These are phyloP conservation scores for Pythium dissotocum DNA, from an alignment of 352 stramenopile species.

Conservation along the genomic window DNA sequence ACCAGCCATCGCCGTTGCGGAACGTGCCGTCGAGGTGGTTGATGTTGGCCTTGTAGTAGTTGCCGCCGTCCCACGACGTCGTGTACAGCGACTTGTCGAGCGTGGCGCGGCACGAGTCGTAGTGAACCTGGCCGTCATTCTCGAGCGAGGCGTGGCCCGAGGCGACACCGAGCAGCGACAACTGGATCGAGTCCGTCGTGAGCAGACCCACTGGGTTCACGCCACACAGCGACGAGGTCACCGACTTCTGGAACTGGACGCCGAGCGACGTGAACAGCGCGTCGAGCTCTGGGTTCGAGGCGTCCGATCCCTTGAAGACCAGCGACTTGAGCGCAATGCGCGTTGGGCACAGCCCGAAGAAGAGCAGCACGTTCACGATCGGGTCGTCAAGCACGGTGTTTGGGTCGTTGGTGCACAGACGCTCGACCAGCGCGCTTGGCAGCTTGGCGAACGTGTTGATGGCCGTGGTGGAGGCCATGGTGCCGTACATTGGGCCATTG, in stretches of 20 bases:
- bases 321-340: conserved; percentile 9
- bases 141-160: conserved; percentile 26
- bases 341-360: conserved; percentile 16
- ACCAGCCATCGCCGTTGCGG: conserved; percentile 35
- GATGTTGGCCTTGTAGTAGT: conserved; percentile 38
- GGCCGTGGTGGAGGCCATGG: conserved; percentile 20
- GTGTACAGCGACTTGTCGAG: conserved; percentile 18
- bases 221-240: conserved; percentile 31
- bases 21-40: conserved; percentile 41
- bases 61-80: conserved; percentile 18
- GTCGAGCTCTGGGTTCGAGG: conserved; percentile 13
- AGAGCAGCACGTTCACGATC: conserved; percentile 13
- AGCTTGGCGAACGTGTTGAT: conserved; percentile 19
- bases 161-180: conserved; percentile 22
- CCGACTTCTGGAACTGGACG: conserved; percentile 7
- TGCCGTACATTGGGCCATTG: conserved; percentile 38
- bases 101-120: conserved; percentile 29
- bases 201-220: conserved; percentile 30
- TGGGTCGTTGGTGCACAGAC: not conserved
- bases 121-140: conserved; percentile 42
- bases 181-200: conserved; percentile 21
- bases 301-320: conserved; percentile 9
- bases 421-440: not conserved
- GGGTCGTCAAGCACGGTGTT: conserved; percentile 1
- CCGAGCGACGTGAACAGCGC: conserved; percentile 16